Conservation (phyloP, 1,284 basidiomycete species). For the Flammula alnicola region DNA sequence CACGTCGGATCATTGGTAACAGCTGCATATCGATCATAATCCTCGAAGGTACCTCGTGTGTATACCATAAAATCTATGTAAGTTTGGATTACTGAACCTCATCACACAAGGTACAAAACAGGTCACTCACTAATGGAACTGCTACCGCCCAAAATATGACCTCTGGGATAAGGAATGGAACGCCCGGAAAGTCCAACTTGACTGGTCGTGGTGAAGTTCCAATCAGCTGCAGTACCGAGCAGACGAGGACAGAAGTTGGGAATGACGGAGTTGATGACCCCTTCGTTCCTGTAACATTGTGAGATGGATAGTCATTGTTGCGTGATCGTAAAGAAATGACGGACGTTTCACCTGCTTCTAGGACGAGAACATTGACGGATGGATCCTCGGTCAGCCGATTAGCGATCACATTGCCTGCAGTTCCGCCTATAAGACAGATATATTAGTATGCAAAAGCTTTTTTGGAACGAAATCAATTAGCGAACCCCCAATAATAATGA, state of each 20-base stretch:
- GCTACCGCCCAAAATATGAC: conserved; percentile 5
- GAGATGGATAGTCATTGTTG: not conserved
- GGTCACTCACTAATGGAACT: conserved; percentile 9
- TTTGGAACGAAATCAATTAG: not conserved
- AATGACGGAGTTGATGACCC: conserved; percentile 7
- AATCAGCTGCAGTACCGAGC: conserved; percentile 1
- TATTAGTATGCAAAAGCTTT: not conserved
- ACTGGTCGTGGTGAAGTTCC: conserved; percentile 11
- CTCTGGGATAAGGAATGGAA: not conserved
- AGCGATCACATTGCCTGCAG: no score
- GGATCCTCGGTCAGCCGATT: conserved; percentile 5
- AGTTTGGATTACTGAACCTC: not conserved
- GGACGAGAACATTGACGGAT: not conserved
- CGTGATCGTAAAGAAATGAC: not conserved
- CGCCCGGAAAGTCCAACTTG: conserved; percentile 5
- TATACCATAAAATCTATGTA: conserved; percentile 9
- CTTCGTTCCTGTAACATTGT: conserved; percentile 4
- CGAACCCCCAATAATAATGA: not conserved
- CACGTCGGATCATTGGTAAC: conserved; percentile 4
- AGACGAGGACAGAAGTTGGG: not conserved
- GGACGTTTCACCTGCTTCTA: not conserved
- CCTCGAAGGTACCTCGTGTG: conserved; percentile 5
- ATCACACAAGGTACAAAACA: not conserved
- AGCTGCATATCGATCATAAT: conserved; percentile 7
- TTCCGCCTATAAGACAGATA: not conserved